phyloP scores from a whole-genome alignment of 225 moss, liverwort and hornwort genomes.

The Antitrichia curtipendula region DNA sequence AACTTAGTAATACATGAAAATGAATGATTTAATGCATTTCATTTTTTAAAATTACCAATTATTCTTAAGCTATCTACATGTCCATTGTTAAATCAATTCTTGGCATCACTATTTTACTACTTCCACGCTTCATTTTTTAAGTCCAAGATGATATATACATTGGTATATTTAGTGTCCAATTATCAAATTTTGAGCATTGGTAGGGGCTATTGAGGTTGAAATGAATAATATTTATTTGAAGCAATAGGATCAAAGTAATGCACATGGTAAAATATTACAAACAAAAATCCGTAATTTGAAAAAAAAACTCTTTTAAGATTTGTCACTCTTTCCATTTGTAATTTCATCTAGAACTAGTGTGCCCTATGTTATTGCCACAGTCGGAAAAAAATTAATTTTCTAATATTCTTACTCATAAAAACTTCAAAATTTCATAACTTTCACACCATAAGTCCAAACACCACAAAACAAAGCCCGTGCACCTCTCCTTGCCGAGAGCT shows the following conservation, averaged over 20 bases:
- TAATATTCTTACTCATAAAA: too few species aligned
- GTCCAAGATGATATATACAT: neutral
- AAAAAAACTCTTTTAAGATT: neutral
- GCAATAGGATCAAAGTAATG: neutral
- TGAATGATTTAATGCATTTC: neutral
- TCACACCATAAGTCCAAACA: too few species aligned
- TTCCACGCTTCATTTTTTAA: neutral
- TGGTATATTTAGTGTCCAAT: neutral
- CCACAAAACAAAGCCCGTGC: too few species aligned
- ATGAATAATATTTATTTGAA: neutral
- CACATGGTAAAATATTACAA: neutral
- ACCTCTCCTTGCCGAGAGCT: too few species aligned
- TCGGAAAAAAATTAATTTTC: too few species aligned
- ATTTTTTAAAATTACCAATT: neutral
- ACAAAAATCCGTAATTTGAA: neutral
- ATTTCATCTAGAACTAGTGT: neutral
- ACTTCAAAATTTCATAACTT: too few species aligned
- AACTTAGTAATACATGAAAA: neutral
- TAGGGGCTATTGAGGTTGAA: neutral
- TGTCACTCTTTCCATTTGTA: neutral
- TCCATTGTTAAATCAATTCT: neutral
- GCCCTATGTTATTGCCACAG: too few species aligned
- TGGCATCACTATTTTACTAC: neutral
- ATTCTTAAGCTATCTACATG: neutral
- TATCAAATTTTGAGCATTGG: rapidly evolving